Evolutionary conservation across 129 eudicot genomes (phyloP).

Genomic region (Arctium minus): DNA sequence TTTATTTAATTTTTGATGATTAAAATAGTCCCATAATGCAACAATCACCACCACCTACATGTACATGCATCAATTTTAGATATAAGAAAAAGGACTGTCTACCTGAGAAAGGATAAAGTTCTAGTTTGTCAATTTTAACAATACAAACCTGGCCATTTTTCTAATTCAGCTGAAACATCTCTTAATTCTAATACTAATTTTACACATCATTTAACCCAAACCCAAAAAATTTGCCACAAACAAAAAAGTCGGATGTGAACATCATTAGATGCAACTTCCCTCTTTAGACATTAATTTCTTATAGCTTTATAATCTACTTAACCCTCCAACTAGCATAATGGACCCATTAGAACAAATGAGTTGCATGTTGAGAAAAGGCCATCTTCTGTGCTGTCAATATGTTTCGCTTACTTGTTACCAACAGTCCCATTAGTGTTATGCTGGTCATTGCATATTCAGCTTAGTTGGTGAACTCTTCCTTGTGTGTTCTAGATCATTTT

Average conservation of each 20-base stretch:
- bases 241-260: not conserved
- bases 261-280: not conserved
- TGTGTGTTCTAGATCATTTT: not conserved
- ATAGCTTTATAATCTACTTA: not conserved
- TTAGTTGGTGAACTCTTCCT: not conserved
- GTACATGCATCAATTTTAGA: not conserved
- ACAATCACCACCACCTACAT: not conserved
- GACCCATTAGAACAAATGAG: not conserved
- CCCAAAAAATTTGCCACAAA: not conserved
- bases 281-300: not conserved
- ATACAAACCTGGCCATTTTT: not conserved
- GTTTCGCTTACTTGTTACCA: not conserved
- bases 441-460: not conserved
- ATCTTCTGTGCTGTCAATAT: not conserved
- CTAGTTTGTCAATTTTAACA: not conserved
- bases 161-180: not conserved
- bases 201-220: not conserved
- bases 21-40: not conserved
- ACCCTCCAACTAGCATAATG: not conserved
- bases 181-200: not conserved
- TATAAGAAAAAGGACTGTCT: not conserved
- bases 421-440: slow-evolving; percentile 5
- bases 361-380: not conserved
- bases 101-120: no score
- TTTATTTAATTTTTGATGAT: no score